phyloP scores from a whole-genome alignment of 1,284 basidiomycete genomes.

The Coniferiporia sulphurascens region DNA sequence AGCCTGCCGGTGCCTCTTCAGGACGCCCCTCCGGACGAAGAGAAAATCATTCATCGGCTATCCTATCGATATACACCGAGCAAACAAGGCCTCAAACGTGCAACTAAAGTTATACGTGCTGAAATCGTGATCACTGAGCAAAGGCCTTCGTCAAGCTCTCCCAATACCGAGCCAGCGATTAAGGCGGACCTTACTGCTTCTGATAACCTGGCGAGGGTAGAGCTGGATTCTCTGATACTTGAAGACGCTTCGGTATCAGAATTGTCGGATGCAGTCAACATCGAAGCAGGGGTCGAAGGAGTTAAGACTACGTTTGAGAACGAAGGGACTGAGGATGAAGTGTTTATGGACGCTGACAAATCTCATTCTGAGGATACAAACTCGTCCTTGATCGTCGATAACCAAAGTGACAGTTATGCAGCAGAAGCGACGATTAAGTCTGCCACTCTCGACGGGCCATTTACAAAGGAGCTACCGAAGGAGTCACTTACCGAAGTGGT shows the following conservation, averaged over 20 bases:
- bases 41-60: slow-evolving; percentile 47
- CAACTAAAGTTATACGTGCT: slow-evolving; percentile 30
- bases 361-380: too few relatives aligned
- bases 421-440: too few relatives aligned
- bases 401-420: too few relatives aligned
- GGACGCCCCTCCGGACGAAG: slow-evolving; percentile 32
- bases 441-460: too few relatives aligned
- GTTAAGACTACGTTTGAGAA: too few relatives aligned
- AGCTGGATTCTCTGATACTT: slow-evolving; percentile 3
- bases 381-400: too few relatives aligned
- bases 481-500: too few relatives aligned
- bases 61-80: slow-evolving; percentile 42
- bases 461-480: too few relatives aligned
- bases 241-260: background rate
- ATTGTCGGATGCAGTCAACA: too few relatives aligned
- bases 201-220: background rate
- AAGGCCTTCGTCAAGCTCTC: background rate
- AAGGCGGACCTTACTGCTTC: background rate
- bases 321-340: too few relatives aligned
- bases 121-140: slow-evolving; percentile 31
- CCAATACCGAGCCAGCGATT: background rate
- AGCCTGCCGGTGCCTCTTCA: slow-evolving; percentile 46
- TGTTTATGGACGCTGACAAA: too few relatives aligned
- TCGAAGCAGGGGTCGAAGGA: too few relatives aligned
- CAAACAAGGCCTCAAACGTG: background rate